Evolutionary conservation across 1,284 basidiomycete genomes (phyloP), one percentile per base, ranked within the genome.

Genomic region (Rhodotorula sp.): DNA sequence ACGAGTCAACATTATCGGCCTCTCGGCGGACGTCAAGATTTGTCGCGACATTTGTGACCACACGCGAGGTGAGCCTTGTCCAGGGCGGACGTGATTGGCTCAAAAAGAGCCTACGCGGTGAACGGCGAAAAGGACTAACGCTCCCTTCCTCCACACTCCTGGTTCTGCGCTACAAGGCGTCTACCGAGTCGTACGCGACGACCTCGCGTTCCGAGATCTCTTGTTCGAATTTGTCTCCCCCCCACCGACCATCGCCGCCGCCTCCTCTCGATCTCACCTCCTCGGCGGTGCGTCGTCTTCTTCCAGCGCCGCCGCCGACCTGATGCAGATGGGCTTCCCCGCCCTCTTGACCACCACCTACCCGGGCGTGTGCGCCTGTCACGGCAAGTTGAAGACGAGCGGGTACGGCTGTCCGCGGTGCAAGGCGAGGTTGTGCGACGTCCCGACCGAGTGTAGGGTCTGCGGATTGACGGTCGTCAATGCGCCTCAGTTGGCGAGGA

Each of bases 281-380:
- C 71, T 73, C 62, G 67, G 72, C 54, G 66, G 66, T 0, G 48
- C 73, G 1, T 65, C 68, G 1, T 46, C 75, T n/a, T 56, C 68
- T 0, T n/a, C 70, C 12, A 61, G 70, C 1, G 60, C 73, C 23
- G 69, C 78, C 12, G 76, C 80, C 39, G 94, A 99, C 82, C 84
- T 99, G 54, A 95, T 99, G 89, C 90, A 97, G 85, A 99, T 99
- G 94, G 96, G 96, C 5, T 99, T 99, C 82, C 97, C 93, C 0
- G 92, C 90, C 23, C 88, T 93, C 58, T 84, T 97, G n/a, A 91
- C 68, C 91, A 87, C 90, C 0, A 90, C 91, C 0, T 88, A 90
- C 26, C 88, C 90, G 15, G 89, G 89, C 62, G 85, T 97, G 29
- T 99, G 96, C 80, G 92, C 90, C 2, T 99, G 96, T 80, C 96